Base-by-base conservation (phyloP, 768 basidiomycete species). In the Tulasnella sp. region DNA sequence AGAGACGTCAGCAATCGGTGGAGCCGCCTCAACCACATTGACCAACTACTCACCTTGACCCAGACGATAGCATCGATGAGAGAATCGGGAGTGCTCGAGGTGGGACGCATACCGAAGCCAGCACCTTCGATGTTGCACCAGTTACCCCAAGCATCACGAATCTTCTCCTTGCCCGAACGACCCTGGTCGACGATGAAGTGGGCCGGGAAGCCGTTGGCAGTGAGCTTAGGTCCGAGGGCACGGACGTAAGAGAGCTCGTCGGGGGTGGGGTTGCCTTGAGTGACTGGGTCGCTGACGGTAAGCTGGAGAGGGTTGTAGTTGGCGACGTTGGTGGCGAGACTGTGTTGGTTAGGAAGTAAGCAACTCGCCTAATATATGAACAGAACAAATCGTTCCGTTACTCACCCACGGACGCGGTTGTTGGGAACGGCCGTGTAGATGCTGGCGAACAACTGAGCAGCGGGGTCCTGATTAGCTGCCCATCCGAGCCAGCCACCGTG, bases 111-210 rank as follows among this genome's bases (percentile, higher is more conserved):
- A 77, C 90, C 90, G 82, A 90, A 91, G 78, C 90, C 90, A 75
- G 90, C 88, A 80, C 87, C 87, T 81, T 87, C 87, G 82, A 91
- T 88, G 82, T 91, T 91, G 86, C 90, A 90, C 88, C 89, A 91
- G 85, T 91, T 88, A 81, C 90, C 90, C 90, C 90, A 90, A 80
- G 85, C 83, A 35, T 86, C 82, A 74, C 90, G 88, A 83, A 91
- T 85, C 84, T 89, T 88, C 84, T 91, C 89, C n/a, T 86, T 85
- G 83, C 90, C 90, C 48, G 89, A 88, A 78, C 90, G 90, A 78
- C 88, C 88, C 85, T 90, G 89, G 84, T 91, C 90, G 77, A 91
- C 89, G 82, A 91, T 88, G 85, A 90, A 91, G 81, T 85, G 82
- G 4, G 84, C 82, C 40, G 83, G 83, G 81, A 83, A 83, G 1